These are phyloP conservation scores for Edaphochlamys debaryana DNA, from an alignment of 139 green algal species.

Conservation along the genomic window DNA sequence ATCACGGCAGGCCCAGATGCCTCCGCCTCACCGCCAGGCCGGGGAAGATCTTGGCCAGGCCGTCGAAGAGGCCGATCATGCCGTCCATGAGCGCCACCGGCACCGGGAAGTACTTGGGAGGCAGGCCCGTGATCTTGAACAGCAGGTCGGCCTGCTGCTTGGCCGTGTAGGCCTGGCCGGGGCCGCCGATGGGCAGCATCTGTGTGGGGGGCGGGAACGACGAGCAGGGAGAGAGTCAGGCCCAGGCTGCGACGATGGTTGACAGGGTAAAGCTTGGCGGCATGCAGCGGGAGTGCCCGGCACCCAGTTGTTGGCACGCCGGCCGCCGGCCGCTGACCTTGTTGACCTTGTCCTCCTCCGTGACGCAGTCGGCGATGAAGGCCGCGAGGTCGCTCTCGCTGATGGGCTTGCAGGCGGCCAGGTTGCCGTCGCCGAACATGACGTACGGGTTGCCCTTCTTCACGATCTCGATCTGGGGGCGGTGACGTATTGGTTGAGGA, in stretches of 20 bases:
- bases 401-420: constrained; percentile 99
- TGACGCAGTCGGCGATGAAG: constrained; percentile 94
- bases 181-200: constrained; percentile 96
- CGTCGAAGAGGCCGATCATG: constrained; percentile 92
- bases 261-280: too few species aligned
- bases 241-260: too few species aligned
- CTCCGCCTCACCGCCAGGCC: constrained; percentile 73
- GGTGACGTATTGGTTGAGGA: not conserved
- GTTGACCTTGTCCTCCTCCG: constrained; percentile 53
- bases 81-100: constrained; percentile 97
- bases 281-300: too few species aligned
- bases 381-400: constrained; percentile 92
- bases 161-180: constrained; percentile 87
- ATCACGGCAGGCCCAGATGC: too few species aligned
- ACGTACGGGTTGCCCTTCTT: constrained; percentile 97
- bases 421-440: constrained; percentile 98
- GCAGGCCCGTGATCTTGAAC: constrained; percentile 87
- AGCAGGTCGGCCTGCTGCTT: constrained; percentile 93
- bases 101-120: constrained; percentile 90
- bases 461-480: constrained; percentile 77
- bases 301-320: not conserved
- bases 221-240: too few species aligned
- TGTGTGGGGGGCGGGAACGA: constrained; percentile 20
- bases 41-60: constrained; percentile 87
- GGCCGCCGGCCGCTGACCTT: constrained; percentile 25